A percentile compares a stretch with the other conserved stretches of the same genome.
Conservation (phyloP, 2,329 filamentous ascomycete genomes). For the Aspergillus alliaceus region DNA sequence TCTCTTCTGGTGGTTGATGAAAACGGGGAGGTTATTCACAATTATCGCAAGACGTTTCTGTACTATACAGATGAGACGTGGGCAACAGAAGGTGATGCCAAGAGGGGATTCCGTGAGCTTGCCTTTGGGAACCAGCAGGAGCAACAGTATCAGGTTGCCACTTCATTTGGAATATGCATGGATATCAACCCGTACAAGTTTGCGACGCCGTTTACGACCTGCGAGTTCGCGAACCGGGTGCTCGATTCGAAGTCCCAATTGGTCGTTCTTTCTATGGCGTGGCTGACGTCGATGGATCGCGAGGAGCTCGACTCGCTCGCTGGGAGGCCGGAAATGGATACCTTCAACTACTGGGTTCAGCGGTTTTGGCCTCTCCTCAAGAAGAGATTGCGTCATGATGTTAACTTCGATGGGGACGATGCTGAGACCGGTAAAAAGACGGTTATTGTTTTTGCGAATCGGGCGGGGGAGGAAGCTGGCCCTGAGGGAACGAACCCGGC, state of each 20-base stretch:
- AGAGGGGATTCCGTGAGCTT: constrained; percentile 32
- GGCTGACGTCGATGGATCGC: constrained; percentile 54
- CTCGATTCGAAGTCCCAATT: constrained; percentile 50
- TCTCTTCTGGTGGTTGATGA: constrained; percentile 59
- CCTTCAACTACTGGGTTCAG: constrained; percentile 63
- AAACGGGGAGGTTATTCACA: constrained; percentile 53
- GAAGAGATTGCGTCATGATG: constrained; percentile 28
- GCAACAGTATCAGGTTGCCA: constrained; percentile 31
- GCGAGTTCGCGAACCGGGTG: constrained; percentile 61
- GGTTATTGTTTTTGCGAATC: constrained; percentile 49
- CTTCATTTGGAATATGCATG: constrained; percentile 53
- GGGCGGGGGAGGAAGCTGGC: constrained; percentile 43
- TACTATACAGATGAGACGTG: constrained; percentile 68
- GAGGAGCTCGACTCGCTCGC: constrained; percentile 49
- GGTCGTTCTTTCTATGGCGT: constrained; percentile 64
- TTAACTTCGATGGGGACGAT: constrained; percentile 25
- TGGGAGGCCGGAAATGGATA: constrained; percentile 56
- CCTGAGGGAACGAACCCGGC: constrained; percentile 39
- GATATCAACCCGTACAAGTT: constrained; percentile 65
- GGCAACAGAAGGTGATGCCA: constrained; percentile 54
- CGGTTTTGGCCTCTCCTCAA: constrained; percentile 55
- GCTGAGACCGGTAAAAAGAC: constrained; percentile 32
- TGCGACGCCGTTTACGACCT: constrained; percentile 56
- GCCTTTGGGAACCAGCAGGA: constrained; percentile 13
- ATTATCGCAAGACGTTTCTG: constrained; percentile 65